These are phyloP conservation scores for Pseudotsuga menziesii DNA, from an alignment of 75 land plant species.

Conservation along the genomic window DNA sequence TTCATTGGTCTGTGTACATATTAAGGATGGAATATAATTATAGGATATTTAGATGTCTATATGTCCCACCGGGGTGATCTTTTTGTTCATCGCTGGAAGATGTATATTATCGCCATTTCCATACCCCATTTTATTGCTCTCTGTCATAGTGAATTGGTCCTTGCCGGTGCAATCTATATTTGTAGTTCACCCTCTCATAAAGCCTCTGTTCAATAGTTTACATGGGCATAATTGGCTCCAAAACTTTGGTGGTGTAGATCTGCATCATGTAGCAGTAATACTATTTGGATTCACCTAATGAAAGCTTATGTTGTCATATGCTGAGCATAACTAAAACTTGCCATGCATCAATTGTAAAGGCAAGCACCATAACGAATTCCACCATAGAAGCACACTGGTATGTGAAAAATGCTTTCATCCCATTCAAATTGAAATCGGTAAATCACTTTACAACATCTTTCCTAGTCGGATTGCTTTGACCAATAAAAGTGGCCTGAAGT, in stretches of 20 bases:
- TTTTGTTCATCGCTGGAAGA: background rate
- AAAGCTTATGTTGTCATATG: background rate
- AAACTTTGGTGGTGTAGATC: background rate
- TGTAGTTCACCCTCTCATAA: background rate
- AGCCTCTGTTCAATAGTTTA: background rate
- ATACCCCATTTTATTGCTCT: background rate
- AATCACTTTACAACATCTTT: no score
- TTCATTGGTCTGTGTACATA: constrained; percentile 1
- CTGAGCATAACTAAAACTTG: background rate
- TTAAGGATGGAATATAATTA: background rate
- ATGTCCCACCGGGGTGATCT: background rate
- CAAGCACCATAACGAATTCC: background rate
- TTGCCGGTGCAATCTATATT: background rate
- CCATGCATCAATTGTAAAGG: background rate
- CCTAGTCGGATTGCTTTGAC: no score
- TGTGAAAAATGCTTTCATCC: no score
- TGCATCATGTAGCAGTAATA: background rate
- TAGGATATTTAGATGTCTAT: background rate
- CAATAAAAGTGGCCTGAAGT: no score
- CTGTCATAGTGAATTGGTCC: background rate
- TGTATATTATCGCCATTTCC: background rate
- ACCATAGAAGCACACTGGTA: no score
- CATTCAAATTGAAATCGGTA: no score
- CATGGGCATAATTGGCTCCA: background rate
- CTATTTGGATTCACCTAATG: background rate